Evolutionary conservation across 179 eudicot species (phyloP), one percentile per base, ranked within the genome.

Genomic region (Nepenthes alata): DNA sequence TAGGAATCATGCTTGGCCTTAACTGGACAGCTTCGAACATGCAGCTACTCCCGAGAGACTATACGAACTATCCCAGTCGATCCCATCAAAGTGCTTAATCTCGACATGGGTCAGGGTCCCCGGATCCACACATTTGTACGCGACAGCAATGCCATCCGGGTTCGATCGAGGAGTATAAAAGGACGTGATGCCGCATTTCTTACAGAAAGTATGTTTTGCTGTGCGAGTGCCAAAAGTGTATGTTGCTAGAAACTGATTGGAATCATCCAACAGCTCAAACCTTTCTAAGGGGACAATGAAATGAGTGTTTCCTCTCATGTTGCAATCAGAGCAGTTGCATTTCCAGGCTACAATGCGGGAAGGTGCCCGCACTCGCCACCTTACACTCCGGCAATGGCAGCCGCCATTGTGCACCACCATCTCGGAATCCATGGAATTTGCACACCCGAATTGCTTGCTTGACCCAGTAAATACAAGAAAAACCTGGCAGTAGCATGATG

Each of bases 191-290:
- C 98, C 98, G 58, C 96, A 91, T 2, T 81, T 69, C 52, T 72
- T 81, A 62, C 95, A 91, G 74, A 91, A 91, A 12, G 80, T 91
- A 66, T 91, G 98, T 61, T 91, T 76, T 4, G 98, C 98, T n/a
- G 83, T 83, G 65, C 75, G 91, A 14, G 91, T 79, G 12, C 89
- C 89, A 41, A 81, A 91, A 10, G 95, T 84, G 73, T 88, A 89
- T 10, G 89, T 88, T 3, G 86, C 80, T n/a, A 88, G 60, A 73
- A 71, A 85, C 58, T 78, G 63, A 53, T 72, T 65, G 35, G 96
- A 83, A 44, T 86, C 84, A 16, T 85, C 88, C 25, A 82, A 13
- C 3, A 91, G 74, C 41, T 74, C 73, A 37, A 91, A 91, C 12
- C 68, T 65, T 35, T 73, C 64, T 0, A 77, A 61, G 11, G 96